Conservation (phyloP, 768 basidiomycete species). For the Pleurotus djamor region DNA sequence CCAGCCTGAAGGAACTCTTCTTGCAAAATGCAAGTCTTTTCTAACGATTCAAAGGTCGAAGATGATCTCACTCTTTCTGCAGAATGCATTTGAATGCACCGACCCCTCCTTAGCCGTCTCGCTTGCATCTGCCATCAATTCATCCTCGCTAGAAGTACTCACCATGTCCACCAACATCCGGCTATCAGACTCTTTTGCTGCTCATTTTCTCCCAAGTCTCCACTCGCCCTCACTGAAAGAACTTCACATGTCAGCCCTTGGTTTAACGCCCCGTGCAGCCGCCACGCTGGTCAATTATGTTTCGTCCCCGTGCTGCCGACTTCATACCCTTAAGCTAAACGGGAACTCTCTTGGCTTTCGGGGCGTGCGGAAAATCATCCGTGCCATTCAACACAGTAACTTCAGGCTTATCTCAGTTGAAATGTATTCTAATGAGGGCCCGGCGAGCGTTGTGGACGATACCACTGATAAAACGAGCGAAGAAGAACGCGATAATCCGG, state of each 20-base stretch:
- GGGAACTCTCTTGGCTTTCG: constrained; percentile 50
- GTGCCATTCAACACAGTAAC: constrained; percentile 43
- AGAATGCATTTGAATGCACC: constrained; percentile 37
- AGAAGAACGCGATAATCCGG: constrained; percentile 14
- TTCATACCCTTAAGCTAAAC: constrained; percentile 50
- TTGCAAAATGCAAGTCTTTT: constrained; percentile 57
- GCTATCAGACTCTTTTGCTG: constrained; percentile 50
- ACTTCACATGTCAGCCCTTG: constrained; percentile 53
- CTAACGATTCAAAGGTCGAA: background rate
- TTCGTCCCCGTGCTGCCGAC: constrained; percentile 44
- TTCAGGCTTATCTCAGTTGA: constrained; percentile 46
- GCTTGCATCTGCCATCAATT: constrained; percentile 51
- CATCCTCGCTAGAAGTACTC: constrained; percentile 48
- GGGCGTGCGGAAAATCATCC: constrained; percentile 42
- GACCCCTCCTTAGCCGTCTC: constrained; percentile 28
- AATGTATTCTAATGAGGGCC: constrained; percentile 40
- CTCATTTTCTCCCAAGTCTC: constrained; percentile 47
- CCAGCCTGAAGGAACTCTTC: constrained; percentile 43
- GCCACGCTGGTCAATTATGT: constrained; percentile 47
- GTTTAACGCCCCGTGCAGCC: constrained; percentile 38
- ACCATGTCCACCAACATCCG: constrained; percentile 46
- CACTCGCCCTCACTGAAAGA: constrained; percentile 46
- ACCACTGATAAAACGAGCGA: constrained; percentile 18
- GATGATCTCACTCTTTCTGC: constrained; percentile 18
- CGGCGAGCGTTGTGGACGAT: constrained; percentile 7